Percentiles rank a stretch among this genome's conserved stretches.
These are phyloP conservation scores for Scleroderma citrinum DNA, from an alignment of 768 basidiomycete species.

Conservation along the genomic window DNA sequence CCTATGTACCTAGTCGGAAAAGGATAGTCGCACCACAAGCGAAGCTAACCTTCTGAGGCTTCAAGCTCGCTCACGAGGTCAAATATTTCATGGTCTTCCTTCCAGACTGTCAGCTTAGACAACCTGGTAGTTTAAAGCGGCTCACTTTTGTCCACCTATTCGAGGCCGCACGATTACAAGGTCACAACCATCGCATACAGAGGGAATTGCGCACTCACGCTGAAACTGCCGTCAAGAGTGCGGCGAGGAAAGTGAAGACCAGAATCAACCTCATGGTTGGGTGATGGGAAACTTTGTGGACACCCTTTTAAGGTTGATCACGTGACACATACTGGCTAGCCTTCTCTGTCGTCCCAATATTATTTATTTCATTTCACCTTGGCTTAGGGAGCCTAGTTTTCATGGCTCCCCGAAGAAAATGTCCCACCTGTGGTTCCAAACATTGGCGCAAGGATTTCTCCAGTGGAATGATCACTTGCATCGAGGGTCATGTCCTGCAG, in stretches of 20 bases:
- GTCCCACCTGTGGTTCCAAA: conserved; percentile 74
- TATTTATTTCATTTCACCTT: too few relatives aligned
- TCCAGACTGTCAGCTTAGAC: conserved; percentile 5
- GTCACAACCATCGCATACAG: not conserved
- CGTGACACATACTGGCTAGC: not conserved
- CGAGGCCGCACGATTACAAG: conserved; percentile 1
- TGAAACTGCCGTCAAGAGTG: conserved; percentile 45
- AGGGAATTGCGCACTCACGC: conserved; percentile 46
- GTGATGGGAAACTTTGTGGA: not conserved
- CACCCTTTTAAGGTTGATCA: not conserved
- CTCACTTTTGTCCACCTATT: conserved; percentile 68
- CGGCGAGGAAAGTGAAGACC: conserved; percentile 43
- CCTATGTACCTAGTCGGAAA: conserved; percentile 31
- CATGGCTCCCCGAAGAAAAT: conserved; percentile 63
- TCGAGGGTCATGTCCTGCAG: conserved; percentile 88
- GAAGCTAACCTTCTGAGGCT: conserved; percentile 60
- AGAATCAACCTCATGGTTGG: conserved; percentile 45
- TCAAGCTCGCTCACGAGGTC: conserved; percentile 84
- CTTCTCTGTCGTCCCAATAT: too few relatives aligned
- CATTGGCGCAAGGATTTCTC: conserved; percentile 85
- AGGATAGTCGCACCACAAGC: not conserved
- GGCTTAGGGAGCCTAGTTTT: too few relatives aligned
- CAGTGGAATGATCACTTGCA: conserved; percentile 78
- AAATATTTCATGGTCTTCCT: conserved; percentile 97
- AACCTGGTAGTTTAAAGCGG: not conserved